Conservation (phyloP, 805 yeast species). For the Candida wancherniae region DNA sequence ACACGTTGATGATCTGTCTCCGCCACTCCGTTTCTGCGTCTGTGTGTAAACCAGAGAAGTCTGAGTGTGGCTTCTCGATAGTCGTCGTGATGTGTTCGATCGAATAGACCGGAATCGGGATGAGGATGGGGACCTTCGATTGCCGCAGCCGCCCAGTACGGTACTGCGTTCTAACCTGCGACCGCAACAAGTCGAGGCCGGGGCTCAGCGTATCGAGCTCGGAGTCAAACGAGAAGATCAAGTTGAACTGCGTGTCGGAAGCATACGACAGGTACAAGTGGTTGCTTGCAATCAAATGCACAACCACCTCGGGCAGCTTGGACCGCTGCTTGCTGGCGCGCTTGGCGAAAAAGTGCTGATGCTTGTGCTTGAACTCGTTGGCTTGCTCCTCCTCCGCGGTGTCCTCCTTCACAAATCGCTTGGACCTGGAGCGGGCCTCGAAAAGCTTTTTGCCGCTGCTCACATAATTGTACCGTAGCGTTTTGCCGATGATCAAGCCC, state of each 20-base stretch:
- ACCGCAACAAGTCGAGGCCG: constrained; percentile 31
- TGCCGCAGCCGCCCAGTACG: background rate
- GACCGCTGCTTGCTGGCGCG: background rate
- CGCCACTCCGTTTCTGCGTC: constrained; percentile 30
- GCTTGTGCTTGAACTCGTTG: constrained; percentile 9
- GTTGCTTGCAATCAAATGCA: constrained; percentile 15
- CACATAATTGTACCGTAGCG: constrained; percentile 58
- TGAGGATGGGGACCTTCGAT: constrained; percentile 27
- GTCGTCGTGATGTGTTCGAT: constrained; percentile 26
- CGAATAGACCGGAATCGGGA: constrained; percentile 33
- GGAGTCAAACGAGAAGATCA: constrained; percentile 35
- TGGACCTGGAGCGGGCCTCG: constrained; percentile 24
- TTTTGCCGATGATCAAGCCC: constrained; percentile 70
- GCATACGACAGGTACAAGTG: constrained; percentile 14
- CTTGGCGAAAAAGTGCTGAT: constrained; percentile 6
- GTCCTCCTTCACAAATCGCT: constrained; percentile 6
- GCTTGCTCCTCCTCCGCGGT: constrained; percentile 10
- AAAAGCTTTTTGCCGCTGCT: constrained; percentile 55
- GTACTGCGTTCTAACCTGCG: constrained; percentile 8
- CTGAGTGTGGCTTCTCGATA: constrained; percentile 20
- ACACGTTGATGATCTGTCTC: constrained; percentile 23
- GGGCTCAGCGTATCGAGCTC: constrained; percentile 30
- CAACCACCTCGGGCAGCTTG: constrained; percentile 3
- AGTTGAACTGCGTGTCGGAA: constrained; percentile 17
- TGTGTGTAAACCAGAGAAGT: constrained; percentile 14